phyloP scores from a whole-genome alignment of 2,329 filamentous ascomycete genomes.

The Fusarium napiforme region DNA sequence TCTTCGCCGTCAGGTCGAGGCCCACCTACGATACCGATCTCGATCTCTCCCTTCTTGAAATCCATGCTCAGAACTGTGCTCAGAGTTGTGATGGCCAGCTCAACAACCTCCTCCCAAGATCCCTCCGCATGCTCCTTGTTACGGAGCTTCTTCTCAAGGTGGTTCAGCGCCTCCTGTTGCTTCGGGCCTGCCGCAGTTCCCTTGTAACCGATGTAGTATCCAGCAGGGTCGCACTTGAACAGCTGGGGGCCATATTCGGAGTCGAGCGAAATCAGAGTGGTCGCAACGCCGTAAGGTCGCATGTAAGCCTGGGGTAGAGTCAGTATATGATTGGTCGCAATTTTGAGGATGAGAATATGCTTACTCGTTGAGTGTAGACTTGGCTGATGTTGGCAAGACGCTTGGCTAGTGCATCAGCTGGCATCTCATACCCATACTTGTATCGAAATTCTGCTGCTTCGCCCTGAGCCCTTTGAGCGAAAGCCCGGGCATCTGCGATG shows the following conservation, averaged over 20 bases:
- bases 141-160: constrained; percentile 99
- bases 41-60: constrained; percentile 99
- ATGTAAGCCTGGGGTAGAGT: constrained; percentile 79
- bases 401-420: constrained; percentile 95
- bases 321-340: constrained; percentile 34
- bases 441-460: constrained; percentile 98
- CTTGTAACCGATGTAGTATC: constrained; percentile 99
- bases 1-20: constrained; percentile 85
- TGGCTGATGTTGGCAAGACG: constrained; percentile 98
- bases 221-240: constrained; percentile 98
- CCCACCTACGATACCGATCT: constrained; percentile 96
- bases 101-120: constrained; percentile 96
- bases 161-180: constrained; percentile 98
- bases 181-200: constrained; percentile 96
- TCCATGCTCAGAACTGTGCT: constrained; percentile 98
- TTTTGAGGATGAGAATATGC: constrained; percentile 40
- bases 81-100: constrained; percentile 93
- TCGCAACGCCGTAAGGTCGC: constrained; percentile 95
- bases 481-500: constrained; percentile 95
- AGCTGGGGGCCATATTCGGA: constrained; percentile 92
- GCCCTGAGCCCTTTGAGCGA: constrained; percentile 89
- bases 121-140: constrained; percentile 96
- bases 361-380: constrained; percentile 96
- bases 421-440: constrained; percentile 99
- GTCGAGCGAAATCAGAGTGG: constrained; percentile 93